Conservation (phyloP, 768 basidiomycete species). For the Mycena epipterygia region DNA sequence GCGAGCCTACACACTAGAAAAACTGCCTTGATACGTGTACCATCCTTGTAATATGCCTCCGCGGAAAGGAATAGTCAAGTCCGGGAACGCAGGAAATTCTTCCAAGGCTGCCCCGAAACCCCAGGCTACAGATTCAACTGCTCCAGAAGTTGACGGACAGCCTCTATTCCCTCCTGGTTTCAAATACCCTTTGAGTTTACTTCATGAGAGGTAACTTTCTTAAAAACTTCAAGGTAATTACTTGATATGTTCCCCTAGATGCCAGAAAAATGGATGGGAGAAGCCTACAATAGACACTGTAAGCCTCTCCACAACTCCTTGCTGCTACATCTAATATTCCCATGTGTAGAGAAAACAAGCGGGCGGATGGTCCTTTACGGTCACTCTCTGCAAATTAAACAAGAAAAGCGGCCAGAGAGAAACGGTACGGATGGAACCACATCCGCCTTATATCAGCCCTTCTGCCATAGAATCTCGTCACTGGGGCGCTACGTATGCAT, state of each 20-base stretch:
- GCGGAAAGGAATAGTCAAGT: slow-evolving; percentile 84
- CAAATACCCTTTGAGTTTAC: slow-evolving; percentile 84
- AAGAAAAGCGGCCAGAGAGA: slow-evolving; percentile 81
- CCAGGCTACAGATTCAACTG: slow-evolving; percentile 41
- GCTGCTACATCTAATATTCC: slow-evolving; percentile 17
- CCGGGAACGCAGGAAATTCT: slow-evolving; percentile 92
- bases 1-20: neutral
- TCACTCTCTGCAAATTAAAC: slow-evolving; percentile 76
- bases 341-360: slow-evolving; percentile 57
- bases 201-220: slow-evolving; percentile 82
- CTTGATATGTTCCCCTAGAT: slow-evolving; percentile 56
- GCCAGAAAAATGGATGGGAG: slow-evolving; percentile 93
- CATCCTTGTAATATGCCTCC: slow-evolving; percentile 64
- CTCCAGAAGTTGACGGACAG: slow-evolving; percentile 51
- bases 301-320: slow-evolving; percentile 37
- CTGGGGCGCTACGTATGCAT: slow-evolving; percentile 90
- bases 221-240: neutral
- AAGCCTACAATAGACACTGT: slow-evolving; percentile 86
- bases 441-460: slow-evolving; percentile 75
- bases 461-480: slow-evolving; percentile 89
- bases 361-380: slow-evolving; percentile 73
- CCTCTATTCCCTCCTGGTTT: slow-evolving; percentile 87
- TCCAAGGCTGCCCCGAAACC: slow-evolving; percentile 61
- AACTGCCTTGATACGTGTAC: neutral
- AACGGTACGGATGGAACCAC: slow-evolving; percentile 78